phyloP scores from a whole-genome alignment of 2,329 filamentous ascomycete species.

The Fonsecaea monophora region DNA sequence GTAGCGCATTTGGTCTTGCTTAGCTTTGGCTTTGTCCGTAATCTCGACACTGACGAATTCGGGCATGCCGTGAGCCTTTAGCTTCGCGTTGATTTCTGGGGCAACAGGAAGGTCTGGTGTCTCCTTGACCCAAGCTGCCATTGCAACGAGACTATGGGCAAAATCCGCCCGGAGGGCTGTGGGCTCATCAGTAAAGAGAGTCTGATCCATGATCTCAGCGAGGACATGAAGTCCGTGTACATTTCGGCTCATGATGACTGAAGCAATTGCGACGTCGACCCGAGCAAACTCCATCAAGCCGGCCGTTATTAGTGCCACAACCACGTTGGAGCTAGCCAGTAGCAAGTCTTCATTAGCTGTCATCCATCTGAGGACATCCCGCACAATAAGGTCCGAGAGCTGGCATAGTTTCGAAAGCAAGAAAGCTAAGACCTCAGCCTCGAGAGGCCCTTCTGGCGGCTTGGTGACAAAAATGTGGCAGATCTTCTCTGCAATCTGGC shows the following conservation, averaged over 20 bases:
- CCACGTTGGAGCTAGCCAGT: slow-evolving; percentile 68
- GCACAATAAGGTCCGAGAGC: slow-evolving; percentile 52
- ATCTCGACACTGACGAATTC: slow-evolving; percentile 62
- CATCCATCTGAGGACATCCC: slow-evolving; percentile 59
- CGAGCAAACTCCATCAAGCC: slow-evolving; percentile 67
- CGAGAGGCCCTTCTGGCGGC: slow-evolving; percentile 58
- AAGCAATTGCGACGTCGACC: slow-evolving; percentile 75
- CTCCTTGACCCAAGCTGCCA: slow-evolving; percentile 80
- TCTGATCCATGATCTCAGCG: slow-evolving; percentile 77
- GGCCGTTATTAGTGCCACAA: slow-evolving; percentile 65
- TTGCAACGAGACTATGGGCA: slow-evolving; percentile 77
- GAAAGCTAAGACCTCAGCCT: slow-evolving; percentile 68
- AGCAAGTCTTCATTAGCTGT: slow-evolving; percentile 63
- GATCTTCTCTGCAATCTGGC: slow-evolving; percentile 62
- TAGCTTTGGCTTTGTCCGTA: slow-evolving; percentile 64
- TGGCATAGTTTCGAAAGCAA: slow-evolving; percentile 68
- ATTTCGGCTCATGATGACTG: slow-evolving; percentile 74
- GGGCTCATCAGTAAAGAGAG: slow-evolving; percentile 78
- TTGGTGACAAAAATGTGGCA: slow-evolving; percentile 64
- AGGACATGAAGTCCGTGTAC: slow-evolving; percentile 78
- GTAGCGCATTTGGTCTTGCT: slow-evolving; percentile 87
- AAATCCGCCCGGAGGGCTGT: slow-evolving; percentile 85
- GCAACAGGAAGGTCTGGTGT: slow-evolving; percentile 71
- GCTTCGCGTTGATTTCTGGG: slow-evolving; percentile 72
- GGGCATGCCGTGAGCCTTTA: slow-evolving; percentile 62